Conservation (phyloP, 441 rosid genomes). For the Syzygium syzygioides region DNA sequence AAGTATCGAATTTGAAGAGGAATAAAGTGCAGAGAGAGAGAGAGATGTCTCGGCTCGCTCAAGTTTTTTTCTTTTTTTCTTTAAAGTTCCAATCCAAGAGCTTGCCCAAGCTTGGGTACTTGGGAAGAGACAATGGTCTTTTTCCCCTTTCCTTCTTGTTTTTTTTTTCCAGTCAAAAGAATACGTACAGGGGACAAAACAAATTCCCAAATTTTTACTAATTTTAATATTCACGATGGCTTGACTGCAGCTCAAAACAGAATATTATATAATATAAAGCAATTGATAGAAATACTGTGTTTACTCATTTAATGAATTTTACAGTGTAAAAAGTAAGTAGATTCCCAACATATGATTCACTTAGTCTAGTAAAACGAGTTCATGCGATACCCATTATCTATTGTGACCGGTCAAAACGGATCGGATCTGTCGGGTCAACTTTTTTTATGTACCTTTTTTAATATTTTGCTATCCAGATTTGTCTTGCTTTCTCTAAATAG, state of each 20-base stretch:
- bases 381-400: background rate
- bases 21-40: slow-evolving; percentile 30
- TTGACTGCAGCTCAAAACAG: background rate
- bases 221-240: background rate
- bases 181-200: background rate
- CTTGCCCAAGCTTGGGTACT: slow-evolving; percentile 12
- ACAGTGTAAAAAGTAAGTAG: background rate
- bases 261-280: background rate
- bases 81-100: slow-evolving; percentile 26
- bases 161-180: background rate
- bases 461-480: background rate
- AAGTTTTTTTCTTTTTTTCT: background rate
- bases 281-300: background rate
- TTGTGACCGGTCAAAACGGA: background rate
- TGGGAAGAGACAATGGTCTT: slow-evolving; percentile 13
- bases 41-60: background rate
- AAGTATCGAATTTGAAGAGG: slow-evolving; percentile 53
- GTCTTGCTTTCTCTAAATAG: background rate
- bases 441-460: background rate
- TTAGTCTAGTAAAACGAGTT: background rate
- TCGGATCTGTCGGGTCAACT: background rate
- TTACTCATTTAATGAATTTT: background rate
- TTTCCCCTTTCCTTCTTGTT: background rate
- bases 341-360: background rate
- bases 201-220: background rate